Conservation (phyloP, 225 moss, liverwort and hornwort genomes). For the Ulota crispa region DNA sequence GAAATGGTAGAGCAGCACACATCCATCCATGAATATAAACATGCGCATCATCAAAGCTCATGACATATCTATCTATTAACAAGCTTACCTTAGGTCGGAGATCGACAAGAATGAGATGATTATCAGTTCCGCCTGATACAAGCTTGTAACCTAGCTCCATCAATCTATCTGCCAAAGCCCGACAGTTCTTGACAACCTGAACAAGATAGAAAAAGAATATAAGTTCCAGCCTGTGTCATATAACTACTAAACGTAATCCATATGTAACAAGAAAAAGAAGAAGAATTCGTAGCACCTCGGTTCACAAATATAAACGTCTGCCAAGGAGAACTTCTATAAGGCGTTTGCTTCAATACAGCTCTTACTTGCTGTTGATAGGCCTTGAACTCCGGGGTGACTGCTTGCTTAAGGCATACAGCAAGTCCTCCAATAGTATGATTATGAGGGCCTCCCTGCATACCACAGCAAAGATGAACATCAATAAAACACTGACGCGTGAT, state of each 20-base stretch:
- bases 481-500: background rate
- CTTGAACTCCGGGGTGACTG: conserved; percentile 63
- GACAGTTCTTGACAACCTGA: conserved; percentile 77
- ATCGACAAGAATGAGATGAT: conserved; percentile 89
- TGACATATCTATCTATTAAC: background rate
- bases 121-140: conserved; percentile 90
- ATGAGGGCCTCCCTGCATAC: conserved; percentile 78
- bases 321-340: background rate
- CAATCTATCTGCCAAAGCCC: conserved; percentile 71
- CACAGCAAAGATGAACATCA: conserved; percentile 4
- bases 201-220: background rate
- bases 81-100: conserved; percentile 66
- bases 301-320: background rate
- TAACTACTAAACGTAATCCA: background rate
- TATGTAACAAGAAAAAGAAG: background rate
- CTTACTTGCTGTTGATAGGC: conserved; percentile 73
- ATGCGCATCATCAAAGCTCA: background rate
- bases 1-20: background rate
- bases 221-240: background rate
- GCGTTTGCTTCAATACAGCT: background rate
- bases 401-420: conserved; percentile 84
- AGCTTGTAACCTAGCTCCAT: conserved; percentile 75
- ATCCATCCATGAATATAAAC: conserved; percentile 6
- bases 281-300: background rate
- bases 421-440: conserved; percentile 88